These are phyloP conservation scores for Boeremia exigua DNA, from an alignment of 2,329 filamentous ascomycete species.

Conservation along the genomic window DNA sequence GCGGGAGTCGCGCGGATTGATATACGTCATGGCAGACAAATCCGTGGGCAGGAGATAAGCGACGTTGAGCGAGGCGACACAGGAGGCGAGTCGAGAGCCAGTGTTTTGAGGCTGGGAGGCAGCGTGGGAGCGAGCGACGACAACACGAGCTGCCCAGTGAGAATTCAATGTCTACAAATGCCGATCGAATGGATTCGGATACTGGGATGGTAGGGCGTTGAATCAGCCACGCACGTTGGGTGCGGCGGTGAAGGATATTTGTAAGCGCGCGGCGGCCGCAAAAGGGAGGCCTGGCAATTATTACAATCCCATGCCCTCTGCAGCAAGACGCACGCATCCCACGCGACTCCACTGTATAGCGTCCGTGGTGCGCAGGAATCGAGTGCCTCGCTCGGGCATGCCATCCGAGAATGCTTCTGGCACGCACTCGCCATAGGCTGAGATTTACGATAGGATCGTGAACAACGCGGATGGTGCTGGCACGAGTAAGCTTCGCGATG, in stretches of 20 bases:
- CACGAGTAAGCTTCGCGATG: background rate
- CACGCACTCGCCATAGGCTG: background rate
- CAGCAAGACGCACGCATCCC: no score
- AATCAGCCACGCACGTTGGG: no score
- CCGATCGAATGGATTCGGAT: no score
- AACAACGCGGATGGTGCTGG: background rate
- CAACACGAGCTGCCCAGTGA: no score
- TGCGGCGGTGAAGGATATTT: no score
- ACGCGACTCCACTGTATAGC: background rate
- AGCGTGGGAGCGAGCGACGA: no score
- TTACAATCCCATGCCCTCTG: no score
- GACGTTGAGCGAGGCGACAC: background rate
- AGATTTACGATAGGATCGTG: background rate
- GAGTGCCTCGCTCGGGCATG: background rate
- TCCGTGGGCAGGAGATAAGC: background rate
- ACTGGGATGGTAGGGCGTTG: no score
- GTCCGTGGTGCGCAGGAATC: background rate
- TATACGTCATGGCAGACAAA: conserved; percentile 8
- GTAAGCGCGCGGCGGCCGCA: no score
- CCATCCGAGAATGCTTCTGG: background rate
- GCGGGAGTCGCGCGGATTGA: conserved; percentile 4
- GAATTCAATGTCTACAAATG: no score
- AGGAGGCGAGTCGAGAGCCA: background rate
- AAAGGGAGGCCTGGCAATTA: no score
- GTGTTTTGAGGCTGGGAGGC: background rate